These are phyloP conservation scores for Agrocybe praecox DNA, from an alignment of 768 basidiomycete genomes.

Conservation along the genomic window DNA sequence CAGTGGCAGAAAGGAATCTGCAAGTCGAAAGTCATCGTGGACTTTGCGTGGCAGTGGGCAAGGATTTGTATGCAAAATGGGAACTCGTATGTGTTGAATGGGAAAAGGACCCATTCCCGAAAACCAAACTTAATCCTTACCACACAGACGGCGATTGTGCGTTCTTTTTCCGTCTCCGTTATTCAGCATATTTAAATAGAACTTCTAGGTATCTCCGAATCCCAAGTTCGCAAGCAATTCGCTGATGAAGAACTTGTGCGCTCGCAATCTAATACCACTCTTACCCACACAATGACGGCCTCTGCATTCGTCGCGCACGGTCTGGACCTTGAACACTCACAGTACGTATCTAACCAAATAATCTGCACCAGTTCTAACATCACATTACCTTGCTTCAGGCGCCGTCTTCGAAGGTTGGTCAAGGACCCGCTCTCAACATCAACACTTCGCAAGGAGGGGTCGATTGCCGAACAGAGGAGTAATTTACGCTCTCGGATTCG, in stretches of 20 bases:
- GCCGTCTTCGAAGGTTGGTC: not conserved
- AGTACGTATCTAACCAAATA: not conserved
- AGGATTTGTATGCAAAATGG: not conserved
- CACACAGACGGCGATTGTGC: not conserved
- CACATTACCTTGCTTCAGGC: not conserved
- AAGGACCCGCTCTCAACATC: not conserved
- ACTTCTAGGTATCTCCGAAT: not conserved
- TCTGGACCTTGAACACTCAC: not conserved
- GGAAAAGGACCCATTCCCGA: conserved; percentile 2
- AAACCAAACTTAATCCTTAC: not conserved
- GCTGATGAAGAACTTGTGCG: not conserved
- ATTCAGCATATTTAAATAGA: not conserved
- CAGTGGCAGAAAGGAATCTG: too few species aligned
- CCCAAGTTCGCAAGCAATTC: not conserved
- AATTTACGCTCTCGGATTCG: conserved; percentile 6
- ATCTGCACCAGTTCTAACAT: not conserved
- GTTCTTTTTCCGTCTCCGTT: not conserved
- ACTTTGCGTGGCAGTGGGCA: too few species aligned
- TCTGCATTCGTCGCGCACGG: not conserved
- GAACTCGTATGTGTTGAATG: conserved; percentile 1
- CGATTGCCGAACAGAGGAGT: conserved; percentile 12
- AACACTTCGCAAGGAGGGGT: not conserved
- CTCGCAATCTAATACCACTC: too few species aligned
- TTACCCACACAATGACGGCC: not conserved
- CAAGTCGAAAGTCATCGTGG: too few species aligned